These are phyloP conservation scores for Leishmania martiniquensis DNA, from an alignment of 208 protist species.

Conservation along the genomic window DNA sequence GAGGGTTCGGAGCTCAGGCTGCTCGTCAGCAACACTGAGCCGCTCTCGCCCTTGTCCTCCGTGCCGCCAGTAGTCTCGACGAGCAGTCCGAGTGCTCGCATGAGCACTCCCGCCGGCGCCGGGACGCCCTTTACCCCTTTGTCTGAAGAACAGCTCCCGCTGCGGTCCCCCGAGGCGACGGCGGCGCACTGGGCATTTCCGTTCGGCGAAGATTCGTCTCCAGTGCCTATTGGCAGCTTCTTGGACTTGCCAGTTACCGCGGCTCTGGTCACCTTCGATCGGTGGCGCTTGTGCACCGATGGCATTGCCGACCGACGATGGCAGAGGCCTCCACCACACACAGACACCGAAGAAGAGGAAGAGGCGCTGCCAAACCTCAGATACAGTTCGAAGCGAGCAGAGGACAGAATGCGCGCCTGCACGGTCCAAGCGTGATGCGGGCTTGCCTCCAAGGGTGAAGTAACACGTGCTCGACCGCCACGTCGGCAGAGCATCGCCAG, in stretches of 20 bases:
- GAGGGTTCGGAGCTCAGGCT: neutral
- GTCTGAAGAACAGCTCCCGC: neutral
- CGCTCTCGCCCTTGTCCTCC: neutral
- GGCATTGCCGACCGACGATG: neutral
- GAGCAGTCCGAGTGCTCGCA: constrained; percentile 18
- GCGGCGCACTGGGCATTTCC: neutral
- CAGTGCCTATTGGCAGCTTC: neutral
- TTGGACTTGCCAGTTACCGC: neutral
- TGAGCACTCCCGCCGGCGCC: constrained; percentile 33
- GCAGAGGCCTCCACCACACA: neutral
- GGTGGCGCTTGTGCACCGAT: neutral
- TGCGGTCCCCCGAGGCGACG: neutral
- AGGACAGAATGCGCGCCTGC: too few relatives aligned
- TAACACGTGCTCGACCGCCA: neutral
- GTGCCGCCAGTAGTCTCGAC: neutral
- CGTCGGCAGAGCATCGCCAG: neutral
- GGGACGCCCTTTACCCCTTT: constrained; percentile 16
- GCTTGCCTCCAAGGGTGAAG: too few relatives aligned
- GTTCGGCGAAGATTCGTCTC: neutral
- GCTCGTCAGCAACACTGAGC: constrained; percentile 8
- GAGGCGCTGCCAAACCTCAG: too few relatives aligned
- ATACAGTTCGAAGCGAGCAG: too few relatives aligned
- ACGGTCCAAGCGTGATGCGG: too few relatives aligned
- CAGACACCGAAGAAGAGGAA: too few relatives aligned
- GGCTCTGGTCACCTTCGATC: neutral